Evolutionary conservation across 331 rosid species (phyloP), one percentile per base, ranked within the genome.

Genomic region (Cucumis variabilis): DNA sequence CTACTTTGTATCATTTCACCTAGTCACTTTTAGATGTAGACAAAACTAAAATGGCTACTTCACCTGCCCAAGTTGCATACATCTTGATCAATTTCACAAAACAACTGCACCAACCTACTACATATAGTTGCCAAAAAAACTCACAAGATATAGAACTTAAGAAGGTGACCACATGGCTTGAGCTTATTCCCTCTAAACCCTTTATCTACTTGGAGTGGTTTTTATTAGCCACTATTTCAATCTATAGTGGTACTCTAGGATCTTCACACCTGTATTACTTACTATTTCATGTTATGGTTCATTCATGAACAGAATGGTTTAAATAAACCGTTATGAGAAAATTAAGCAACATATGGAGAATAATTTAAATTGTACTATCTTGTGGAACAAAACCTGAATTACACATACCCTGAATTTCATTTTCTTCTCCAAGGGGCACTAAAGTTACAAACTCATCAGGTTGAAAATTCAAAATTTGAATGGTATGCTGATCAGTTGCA

Each of bases 401-500:
- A 66, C 24, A 75, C 91, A 8, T 91, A 91, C 98, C 92, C 53
- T 60, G 44, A 63, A 89, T 85, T 73, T 89, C 87, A 24, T 87
- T 89, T 48, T 76, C 91, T 83, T 88, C 89, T 33, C 83, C 77
- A 75, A 91, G 71, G 76, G 85, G 88, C 24, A 77, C 87, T 66
- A 88, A 90, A 76, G 90, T 90, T 67, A 65, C 88, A 81, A 68
- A 77, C 83, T 80, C 88, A 65, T 90, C 91, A 60, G 87, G 89
- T 65, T 90, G 90, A 73, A 68, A 50, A 69, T 90, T 84, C 86
- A 83, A 76, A 50, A 80, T 70, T 72, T 48, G 77, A 80, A 65
- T 77, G 70, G 77, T 76, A 65, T 81, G 88, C 83, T 27, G 88
- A 69, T 90, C 86, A 30, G 79, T 68, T 75, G 90, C 19, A 85